Evolutionary conservation across 2,329 filamentous ascomycete species (phyloP), one percentile per base, ranked within the genome.

Genomic region (Epichloe gansuensis): DNA sequence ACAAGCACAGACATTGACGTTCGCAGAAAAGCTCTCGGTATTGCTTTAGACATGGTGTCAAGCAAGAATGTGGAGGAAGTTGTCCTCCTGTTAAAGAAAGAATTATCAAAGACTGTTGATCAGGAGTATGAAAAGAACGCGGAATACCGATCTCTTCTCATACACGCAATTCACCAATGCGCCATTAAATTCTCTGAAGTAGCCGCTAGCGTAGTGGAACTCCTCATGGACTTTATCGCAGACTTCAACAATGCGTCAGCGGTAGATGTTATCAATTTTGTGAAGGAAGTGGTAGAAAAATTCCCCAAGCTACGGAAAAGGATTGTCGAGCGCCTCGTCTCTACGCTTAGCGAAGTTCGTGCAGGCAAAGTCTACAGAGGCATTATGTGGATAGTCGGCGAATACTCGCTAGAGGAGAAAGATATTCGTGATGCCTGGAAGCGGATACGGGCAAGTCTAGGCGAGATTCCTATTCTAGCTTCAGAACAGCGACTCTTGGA

Each of bases 171-270:
- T 64, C 93, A 98, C 69, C 90, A 94, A 67, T 97, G 93, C 69
- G 93, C 93, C 61, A 97, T 98, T 76, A 96, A 95, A 67, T 97
- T 97, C 74, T 97, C 93, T 11, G 91, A 98, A 70, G 91, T 98
- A 57, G 93, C 93, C 28, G 88, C 91, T 46, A 97, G 89, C 65
- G 93, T 98, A 15, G 93, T 98, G 52, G 93, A 93, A 59, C 80
- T 96, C 45, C 79, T 98, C 51, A 98, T 98, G 93, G 93, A 98
- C 70, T 97, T 97, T 67, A 96, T 98, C 63, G 89, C 88, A 50
- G 93, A 98, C 68, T 96, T 97, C 68, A 97, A 95, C 75, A 96
- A 95, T 65, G 86, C 88, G 45, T 95, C 91, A 1, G 93, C 93
- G 1, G 88, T 98, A 34, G 93, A 98, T 69, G 91, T 98, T 51